phyloP scores from a whole-genome alignment of 257 asterid genomes.

The Solanum piurae region DNA sequence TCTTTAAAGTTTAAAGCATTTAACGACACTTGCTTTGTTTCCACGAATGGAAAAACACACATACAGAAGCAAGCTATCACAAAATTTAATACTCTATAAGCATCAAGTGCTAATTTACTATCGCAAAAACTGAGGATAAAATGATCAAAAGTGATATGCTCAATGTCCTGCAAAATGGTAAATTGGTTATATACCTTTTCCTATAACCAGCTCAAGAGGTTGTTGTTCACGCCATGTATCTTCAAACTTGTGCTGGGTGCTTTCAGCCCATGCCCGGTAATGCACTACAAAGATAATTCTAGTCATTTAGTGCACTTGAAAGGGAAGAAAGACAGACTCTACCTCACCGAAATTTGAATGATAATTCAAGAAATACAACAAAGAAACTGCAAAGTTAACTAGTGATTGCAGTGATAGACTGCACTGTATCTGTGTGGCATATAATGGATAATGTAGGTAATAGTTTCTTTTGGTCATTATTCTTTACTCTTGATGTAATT shows the following conservation, averaged over 20 bases:
- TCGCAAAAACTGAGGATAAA: not conserved
- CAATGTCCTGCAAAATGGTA: not conserved
- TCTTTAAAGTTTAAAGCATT: not conserved
- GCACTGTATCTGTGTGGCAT: not conserved
- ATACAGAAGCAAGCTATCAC: not conserved
- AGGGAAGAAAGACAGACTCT: not conserved
- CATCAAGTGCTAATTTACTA: not conserved
- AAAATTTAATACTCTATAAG: not conserved
- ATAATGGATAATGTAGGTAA: not conserved
- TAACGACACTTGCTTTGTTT: not conserved
- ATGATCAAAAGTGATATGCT: not conserved
- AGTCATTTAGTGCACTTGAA: not conserved
- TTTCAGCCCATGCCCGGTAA: constrained; percentile 90
- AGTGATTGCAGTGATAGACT: not conserved
- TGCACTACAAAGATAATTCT: constrained; percentile 44
- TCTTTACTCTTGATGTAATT: not conserved
- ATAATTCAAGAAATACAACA: not conserved
- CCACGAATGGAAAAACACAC: not conserved
- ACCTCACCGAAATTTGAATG: not conserved
- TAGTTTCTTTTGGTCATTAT: not conserved
- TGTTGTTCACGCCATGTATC: constrained; percentile 96
- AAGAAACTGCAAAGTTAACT: not conserved
- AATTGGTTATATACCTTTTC: constrained; percentile 57
- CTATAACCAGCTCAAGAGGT: constrained; percentile 80
- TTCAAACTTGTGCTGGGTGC: constrained; percentile 85